phyloP scores from a whole-genome alignment of 108 stramenopile genomes.

The Licmophora abbreviata region DNA sequence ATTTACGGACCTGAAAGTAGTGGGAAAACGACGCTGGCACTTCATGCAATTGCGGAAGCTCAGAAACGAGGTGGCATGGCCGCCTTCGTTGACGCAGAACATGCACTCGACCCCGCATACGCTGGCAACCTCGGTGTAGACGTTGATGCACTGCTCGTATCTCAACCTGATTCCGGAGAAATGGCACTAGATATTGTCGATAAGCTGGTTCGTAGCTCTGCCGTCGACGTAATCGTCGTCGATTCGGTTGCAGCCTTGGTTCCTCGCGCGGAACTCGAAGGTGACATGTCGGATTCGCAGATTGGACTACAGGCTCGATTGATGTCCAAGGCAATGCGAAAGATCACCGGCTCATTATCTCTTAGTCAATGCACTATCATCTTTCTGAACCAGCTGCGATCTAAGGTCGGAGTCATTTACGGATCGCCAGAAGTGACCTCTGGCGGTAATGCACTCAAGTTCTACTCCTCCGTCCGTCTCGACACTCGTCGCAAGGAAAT shows the following conservation, averaged over 20 bases:
- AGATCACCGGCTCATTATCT: slow-evolving; percentile 83
- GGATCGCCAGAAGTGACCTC: slow-evolving; percentile 91
- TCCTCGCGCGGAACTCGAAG: slow-evolving; percentile 91
- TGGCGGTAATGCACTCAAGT: slow-evolving; percentile 95
- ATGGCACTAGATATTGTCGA: slow-evolving; percentile 97
- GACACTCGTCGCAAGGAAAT: slow-evolving; percentile 86
- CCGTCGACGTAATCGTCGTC: slow-evolving; percentile 94
- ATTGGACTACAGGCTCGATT: slow-evolving; percentile 91
- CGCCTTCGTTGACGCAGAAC: slow-evolving; percentile 96
- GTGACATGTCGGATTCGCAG: slow-evolving; percentile 83
- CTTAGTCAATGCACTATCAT: slow-evolving; percentile 83
- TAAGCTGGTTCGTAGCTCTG: slow-evolving; percentile 81
- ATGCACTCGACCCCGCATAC: slow-evolving; percentile 93
- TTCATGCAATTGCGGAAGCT: slow-evolving; percentile 89
- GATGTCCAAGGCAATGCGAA: slow-evolving; percentile 96
- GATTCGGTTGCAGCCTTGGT: slow-evolving; percentile 93
- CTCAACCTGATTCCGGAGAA: slow-evolving; percentile 95
- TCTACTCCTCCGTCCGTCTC: slow-evolving; percentile 85
- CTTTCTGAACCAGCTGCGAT: slow-evolving; percentile 91
- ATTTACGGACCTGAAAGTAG: slow-evolving; percentile 95
- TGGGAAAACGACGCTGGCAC: slow-evolving; percentile 95
- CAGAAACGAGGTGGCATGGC: slow-evolving; percentile 85
- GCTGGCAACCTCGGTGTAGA: slow-evolving; percentile 83
- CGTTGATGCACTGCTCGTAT: slow-evolving; percentile 75
- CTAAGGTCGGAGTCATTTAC: slow-evolving; percentile 88